A percentile compares a stretch with the other conserved stretches of the same genome.
Conservation (phyloP, 495 filamentous ascomycete species). For the Trichoderma asperelloides region DNA sequence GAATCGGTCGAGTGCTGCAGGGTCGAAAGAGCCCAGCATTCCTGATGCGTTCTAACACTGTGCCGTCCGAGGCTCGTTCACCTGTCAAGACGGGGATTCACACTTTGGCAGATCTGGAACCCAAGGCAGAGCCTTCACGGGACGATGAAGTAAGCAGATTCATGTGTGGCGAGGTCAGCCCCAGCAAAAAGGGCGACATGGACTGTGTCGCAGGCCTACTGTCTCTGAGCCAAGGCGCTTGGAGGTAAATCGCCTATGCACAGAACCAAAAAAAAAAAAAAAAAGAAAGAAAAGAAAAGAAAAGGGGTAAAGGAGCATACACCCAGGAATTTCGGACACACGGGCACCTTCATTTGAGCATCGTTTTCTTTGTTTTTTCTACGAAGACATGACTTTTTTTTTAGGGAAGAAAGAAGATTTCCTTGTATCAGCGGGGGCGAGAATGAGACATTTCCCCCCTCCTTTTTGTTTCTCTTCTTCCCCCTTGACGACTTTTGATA, state of each 20-base stretch:
- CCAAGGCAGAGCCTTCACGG: conserved; percentile 9
- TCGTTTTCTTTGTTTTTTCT: not conserved
- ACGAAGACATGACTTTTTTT: conserved; percentile 3
- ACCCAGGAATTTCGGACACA: not conserved
- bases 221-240: conserved; percentile 55
- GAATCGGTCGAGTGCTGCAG: conserved; percentile 18
- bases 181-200: conserved; percentile 56
- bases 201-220: conserved; percentile 73
- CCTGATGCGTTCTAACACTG: conserved; percentile 26
- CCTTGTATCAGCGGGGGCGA: too few relatives aligned
- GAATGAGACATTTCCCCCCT: not conserved
- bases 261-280: not conserved
- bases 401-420: not conserved
- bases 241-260: conserved; percentile 27
- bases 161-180: conserved; percentile 52
- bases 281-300: not conserved
- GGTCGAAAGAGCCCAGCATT: conserved; percentile 20
- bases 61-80: conserved; percentile 14
- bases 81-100: not conserved
- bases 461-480: not conserved
- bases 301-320: not conserved
- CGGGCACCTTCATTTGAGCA: not conserved
- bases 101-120: not conserved
- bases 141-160: conserved; percentile 56
- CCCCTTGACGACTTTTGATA: not conserved